phyloP scores from a whole-genome alignment of 1,284 basidiomycete species.

The Austropuccinia psidii region DNA sequence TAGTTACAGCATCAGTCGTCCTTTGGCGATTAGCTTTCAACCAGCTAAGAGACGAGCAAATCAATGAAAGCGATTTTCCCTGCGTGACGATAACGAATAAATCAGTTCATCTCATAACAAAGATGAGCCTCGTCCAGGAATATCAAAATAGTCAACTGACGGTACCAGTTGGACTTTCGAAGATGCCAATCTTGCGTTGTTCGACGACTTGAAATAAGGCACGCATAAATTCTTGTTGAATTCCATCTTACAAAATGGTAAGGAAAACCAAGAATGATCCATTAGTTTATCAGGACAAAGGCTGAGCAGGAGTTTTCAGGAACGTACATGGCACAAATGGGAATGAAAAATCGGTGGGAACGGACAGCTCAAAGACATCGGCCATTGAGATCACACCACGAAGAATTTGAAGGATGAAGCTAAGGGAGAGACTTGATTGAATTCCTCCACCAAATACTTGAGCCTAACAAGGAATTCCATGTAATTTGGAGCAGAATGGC shows the following conservation, averaged over 20 bases:
- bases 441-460: no score
- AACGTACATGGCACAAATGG: slow-evolving; percentile 4
- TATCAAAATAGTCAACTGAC: slow-evolving; percentile 53
- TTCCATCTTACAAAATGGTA: slow-evolving; percentile 62
- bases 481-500: no score
- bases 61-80: slow-evolving; percentile 50
- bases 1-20: slow-evolving; percentile 36
- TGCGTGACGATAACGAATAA: neutral
- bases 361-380: neutral
- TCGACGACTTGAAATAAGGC: slow-evolving; percentile 78
- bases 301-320: neutral
- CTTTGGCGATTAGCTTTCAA: slow-evolving; percentile 44
- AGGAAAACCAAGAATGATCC: no score
- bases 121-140: slow-evolving; percentile 45
- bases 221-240: slow-evolving; percentile 81
- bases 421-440: no score
- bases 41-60: slow-evolving; percentile 49
- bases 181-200: slow-evolving; percentile 61
- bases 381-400: no score
- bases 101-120: neutral
- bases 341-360: neutral
- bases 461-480: no score
- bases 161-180: slow-evolving; percentile 52
- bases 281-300: no score
- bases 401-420: no score